These are phyloP conservation scores for Aethionema arabicum DNA, from an alignment of 345 rosid species.

Conservation along the genomic window DNA sequence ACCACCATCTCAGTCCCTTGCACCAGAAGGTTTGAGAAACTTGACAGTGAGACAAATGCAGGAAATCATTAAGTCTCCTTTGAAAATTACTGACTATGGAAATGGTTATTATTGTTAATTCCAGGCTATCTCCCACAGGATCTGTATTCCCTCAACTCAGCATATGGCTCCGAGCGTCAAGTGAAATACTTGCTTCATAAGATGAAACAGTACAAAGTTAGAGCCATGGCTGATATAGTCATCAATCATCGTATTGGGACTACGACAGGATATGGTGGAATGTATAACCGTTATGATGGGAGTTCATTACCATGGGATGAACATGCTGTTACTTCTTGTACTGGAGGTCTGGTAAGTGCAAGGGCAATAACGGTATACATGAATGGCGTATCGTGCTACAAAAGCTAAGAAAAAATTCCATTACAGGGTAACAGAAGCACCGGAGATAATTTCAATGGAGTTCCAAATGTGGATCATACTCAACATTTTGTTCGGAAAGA, in stretches of 20 bases:
- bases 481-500: slow-evolving; percentile 89
- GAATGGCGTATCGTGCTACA: neutral
- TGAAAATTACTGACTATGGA: neutral
- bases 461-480: slow-evolving; percentile 89
- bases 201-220: slow-evolving; percentile 71
- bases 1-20: slow-evolving; percentile 67
- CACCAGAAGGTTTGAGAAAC: slow-evolving; percentile 70
- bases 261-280: slow-evolving; percentile 74
- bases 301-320: slow-evolving; percentile 79
- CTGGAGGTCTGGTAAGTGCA: slow-evolving; percentile 73
- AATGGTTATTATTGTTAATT: neutral
- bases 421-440: slow-evolving; percentile 79
- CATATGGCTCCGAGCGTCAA: slow-evolving; percentile 75
- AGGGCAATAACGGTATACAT: slow-evolving; percentile 3
- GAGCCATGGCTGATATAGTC: slow-evolving; percentile 95
- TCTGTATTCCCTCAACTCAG: slow-evolving; percentile 72
- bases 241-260: slow-evolving; percentile 95
- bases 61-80: neutral
- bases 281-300: slow-evolving; percentile 89
- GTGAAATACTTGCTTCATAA: slow-evolving; percentile 64
- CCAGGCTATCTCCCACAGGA: slow-evolving; percentile 92
- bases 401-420: slow-evolving; percentile 2
- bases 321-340: slow-evolving; percentile 82
- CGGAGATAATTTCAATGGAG: slow-evolving; percentile 89
- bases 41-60: neutral